Base-by-base conservation (phyloP, 2,329 filamentous ascomycete species). In the Penicillium sp. region DNA sequence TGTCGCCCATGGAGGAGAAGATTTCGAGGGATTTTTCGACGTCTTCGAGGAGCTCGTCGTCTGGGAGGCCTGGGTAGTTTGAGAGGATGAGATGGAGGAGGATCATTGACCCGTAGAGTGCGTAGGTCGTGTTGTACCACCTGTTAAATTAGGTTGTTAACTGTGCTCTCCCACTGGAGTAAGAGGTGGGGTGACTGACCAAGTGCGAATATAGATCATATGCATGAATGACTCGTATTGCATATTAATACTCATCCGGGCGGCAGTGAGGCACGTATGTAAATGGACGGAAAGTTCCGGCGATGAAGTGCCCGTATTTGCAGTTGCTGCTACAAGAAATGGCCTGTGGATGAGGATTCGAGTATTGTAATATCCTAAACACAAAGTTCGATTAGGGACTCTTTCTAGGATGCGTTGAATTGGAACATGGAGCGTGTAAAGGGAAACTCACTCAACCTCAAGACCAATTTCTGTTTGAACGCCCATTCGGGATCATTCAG, bases 111-210 rank as follows among this genome's bases (percentile, higher is more conserved):
- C 68, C 69, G 53, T 73, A 71, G n/a, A 73, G 59, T 8, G 69
- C 65, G 51, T 72, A 73, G 17, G 71, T 72, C 39, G 70, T 69
- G 33, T 69, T 71, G 45, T 73, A 72, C 70, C 71, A 73, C 65
- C 65, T 65, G 17, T 15, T 33, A 33, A 13, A 33, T 33, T 13
- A 13, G 31, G 12, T 33, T 33, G 12, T 33, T 27, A 27, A 15
- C 15, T 15, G 5, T 15, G 12, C 31, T 33, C 13, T 15, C 13
- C 6, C 12, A 15, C 31, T 10, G 31, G 31, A 33, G 31, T 19
- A 29, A 21, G 17, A 19, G 15, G 17, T 23, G 23, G 23, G 31
- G 31, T 4, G 39, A 42, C 48, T 10, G 44, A 68, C 66, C 70
- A 73, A 1, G 70, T 73, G 9, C 70, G 64, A 25, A 72, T 68